Evolutionary conservation across 495 filamentous ascomycete species (phyloP).

Genomic region (Aspergillus olivimuriae): DNA sequence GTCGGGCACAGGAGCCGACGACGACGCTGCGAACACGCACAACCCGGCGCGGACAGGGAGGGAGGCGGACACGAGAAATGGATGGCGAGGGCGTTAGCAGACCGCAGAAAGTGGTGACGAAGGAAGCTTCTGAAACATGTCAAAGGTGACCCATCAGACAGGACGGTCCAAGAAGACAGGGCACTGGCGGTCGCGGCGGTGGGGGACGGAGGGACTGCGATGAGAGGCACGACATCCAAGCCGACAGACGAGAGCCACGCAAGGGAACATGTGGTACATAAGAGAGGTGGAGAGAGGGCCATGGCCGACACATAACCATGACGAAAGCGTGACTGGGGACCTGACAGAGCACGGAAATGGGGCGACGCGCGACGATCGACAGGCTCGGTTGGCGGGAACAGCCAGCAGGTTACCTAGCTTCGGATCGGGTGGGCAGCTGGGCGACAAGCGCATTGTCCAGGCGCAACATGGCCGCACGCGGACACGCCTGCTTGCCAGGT

Average conservation of each 20-base stretch:
- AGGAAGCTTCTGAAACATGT: too few species aligned
- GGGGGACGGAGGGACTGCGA: neutral
- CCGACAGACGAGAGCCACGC: conserved; percentile 5
- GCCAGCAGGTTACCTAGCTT: too few species aligned
- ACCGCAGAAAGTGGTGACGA: too few species aligned
- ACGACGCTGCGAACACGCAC: too few species aligned
- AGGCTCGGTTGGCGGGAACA: conserved; percentile 3
- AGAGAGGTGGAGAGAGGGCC: conserved; percentile 13
- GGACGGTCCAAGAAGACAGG: too few species aligned
- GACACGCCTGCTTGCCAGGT: conserved; percentile 8
- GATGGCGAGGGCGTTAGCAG: too few species aligned
- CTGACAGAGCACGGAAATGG: conserved; percentile 9
- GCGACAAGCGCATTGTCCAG: conserved; percentile 9
- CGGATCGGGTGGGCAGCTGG: conserved; percentile 5
- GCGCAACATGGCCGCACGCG: conserved; percentile 12
- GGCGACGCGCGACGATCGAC: conserved; percentile 6
- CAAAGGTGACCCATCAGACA: too few species aligned
- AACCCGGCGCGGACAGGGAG: too few species aligned
- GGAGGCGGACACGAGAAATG: too few species aligned
- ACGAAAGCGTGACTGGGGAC: conserved; percentile 19
- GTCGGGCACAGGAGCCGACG: too few species aligned
- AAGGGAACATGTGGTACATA: conserved; percentile 17
- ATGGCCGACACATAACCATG: conserved; percentile 17
- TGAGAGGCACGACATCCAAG: neutral
- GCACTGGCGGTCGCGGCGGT: too few species aligned